phyloP scores from a whole-genome alignment of 495 filamentous ascomycete species.

The Lentithecium fluviatile region DNA sequence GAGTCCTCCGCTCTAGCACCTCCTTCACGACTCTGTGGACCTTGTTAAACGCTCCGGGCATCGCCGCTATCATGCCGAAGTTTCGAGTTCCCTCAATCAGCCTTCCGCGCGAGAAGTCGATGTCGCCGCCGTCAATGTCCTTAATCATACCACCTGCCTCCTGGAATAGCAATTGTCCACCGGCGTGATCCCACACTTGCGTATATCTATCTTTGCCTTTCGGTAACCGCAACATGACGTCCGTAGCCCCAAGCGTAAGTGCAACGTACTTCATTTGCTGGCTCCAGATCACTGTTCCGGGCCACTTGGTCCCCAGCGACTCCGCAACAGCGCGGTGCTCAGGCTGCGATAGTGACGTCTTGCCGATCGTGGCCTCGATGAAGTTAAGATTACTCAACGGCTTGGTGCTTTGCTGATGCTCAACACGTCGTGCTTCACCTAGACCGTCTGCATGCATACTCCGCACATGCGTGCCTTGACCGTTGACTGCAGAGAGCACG shows the following conservation, averaged over 20 bases:
- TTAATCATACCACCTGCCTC: conserved; percentile 64
- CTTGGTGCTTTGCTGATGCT: conserved; percentile 8
- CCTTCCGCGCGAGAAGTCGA: conserved; percentile 39
- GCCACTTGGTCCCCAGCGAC: conserved; percentile 50
- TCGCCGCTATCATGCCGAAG: conserved; percentile 27
- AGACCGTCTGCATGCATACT: conserved; percentile 47
- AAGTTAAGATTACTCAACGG: conserved; percentile 47
- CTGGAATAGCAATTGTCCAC: conserved; percentile 65
- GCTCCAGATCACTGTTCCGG: conserved; percentile 58
- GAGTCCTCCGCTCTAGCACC: conserved; percentile 17
- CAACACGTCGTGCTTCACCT: conserved; percentile 44
- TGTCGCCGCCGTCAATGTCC: conserved; percentile 54
- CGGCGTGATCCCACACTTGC: conserved; percentile 68
- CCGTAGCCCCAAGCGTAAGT: conserved; percentile 59
- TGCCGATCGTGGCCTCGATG: conserved; percentile 47
- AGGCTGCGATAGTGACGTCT: conserved; percentile 47
- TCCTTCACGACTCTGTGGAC: conserved; percentile 17
- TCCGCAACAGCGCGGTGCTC: conserved; percentile 52
- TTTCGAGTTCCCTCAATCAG: conserved; percentile 25
- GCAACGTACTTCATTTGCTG: conserved; percentile 65
- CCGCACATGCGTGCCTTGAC: conserved; percentile 56
- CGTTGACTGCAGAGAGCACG: conserved; percentile 57
- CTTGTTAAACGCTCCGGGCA: conserved; percentile 11
- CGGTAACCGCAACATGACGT: conserved; percentile 64
- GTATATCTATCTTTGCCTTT: conserved; percentile 33